Evolutionary conservation across 345 rosid species (phyloP), one percentile per base, ranked within the genome.

Genomic region (Populus simonii): DNA sequence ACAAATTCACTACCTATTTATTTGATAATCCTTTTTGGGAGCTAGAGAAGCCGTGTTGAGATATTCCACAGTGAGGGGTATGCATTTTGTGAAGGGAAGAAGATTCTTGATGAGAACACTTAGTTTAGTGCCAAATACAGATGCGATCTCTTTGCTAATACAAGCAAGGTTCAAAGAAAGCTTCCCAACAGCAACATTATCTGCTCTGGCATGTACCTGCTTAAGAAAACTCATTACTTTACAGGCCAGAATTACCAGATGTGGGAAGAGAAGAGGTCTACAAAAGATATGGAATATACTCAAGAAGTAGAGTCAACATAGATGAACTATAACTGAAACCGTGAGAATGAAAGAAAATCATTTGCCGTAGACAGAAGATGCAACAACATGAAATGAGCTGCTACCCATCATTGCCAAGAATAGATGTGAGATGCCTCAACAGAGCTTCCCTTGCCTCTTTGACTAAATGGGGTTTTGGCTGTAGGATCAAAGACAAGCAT

Each of bases 161-260:
- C 88, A 78, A 23, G 86, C 88, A 51, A 94, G 90, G 75, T 92
- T 94, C 36, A 91, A 83, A 8, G 98, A 90, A 82, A 94, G 91
- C 86, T 94, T 94, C 84, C 99, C 97, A 3, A 96, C 92, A n/a
- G 97, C 97, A 82, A 88, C 84, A 71, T 84, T 82, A 73, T 91
- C 96, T n/a, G 84, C 88, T 80, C 98, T 89, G 71, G 93, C 85
- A 84, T 91, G 91, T 72, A 95, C 94, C 99, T 95, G 83, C 66
- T 68, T 65, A 51, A 29, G 65, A 73, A 68, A 70, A 45, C 51
- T 62, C 29, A 16, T 67, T 33, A 57, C 2, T 25, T 73, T 73
- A 43, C 38, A 6, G 18, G 74, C 38, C 13, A 33, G 39, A 47
- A 53, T 7, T 22, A 12, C 8, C 33, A 70, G 47, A 70, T 8